Percentiles rank a stretch among this genome's conserved stretches.
Conservation (phyloP, 306 rosid genomes). For the Sophora flavescens region DNA sequence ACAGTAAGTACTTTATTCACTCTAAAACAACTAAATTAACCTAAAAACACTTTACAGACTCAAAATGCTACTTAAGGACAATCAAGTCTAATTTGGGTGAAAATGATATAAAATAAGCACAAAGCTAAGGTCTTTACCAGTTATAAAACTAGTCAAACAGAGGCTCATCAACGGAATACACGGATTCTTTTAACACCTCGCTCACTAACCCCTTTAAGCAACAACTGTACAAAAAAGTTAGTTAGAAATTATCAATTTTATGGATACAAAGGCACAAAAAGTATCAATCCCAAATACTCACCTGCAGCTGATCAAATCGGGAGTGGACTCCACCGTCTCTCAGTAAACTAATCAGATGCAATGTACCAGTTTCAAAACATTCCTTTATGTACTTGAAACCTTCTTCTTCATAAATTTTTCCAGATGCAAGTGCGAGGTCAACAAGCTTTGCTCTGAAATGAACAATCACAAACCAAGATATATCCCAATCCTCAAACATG, state of each 20-base stretch:
- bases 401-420: constrained; percentile 80
- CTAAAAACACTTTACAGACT: too few relatives aligned
- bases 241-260: constrained; percentile 10
- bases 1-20: too few relatives aligned
- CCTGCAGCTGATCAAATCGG: constrained; percentile 71
- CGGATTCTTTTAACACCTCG: constrained; percentile 87
- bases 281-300: neutral
- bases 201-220: constrained; percentile 88
- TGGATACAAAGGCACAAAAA: neutral
- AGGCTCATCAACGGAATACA: too few relatives aligned
- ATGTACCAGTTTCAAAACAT: constrained; percentile 67
- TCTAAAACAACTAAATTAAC: too few relatives aligned
- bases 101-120: too few relatives aligned
- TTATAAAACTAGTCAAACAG: too few relatives aligned
- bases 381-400: constrained; percentile 88
- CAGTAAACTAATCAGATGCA: constrained; percentile 91
- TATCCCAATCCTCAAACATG: constrained; percentile 32
- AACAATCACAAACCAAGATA: constrained; percentile 42
- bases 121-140: too few relatives aligned
- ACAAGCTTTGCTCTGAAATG: constrained; percentile 88
- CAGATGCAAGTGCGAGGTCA: constrained; percentile 87
- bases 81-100: too few relatives aligned
- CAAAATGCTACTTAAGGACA: too few relatives aligned
- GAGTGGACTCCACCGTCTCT: constrained; percentile 98
- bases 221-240: constrained; percentile 65